Conservation (phyloP, 331 rosid genomes). For the Quercus phellos region DNA sequence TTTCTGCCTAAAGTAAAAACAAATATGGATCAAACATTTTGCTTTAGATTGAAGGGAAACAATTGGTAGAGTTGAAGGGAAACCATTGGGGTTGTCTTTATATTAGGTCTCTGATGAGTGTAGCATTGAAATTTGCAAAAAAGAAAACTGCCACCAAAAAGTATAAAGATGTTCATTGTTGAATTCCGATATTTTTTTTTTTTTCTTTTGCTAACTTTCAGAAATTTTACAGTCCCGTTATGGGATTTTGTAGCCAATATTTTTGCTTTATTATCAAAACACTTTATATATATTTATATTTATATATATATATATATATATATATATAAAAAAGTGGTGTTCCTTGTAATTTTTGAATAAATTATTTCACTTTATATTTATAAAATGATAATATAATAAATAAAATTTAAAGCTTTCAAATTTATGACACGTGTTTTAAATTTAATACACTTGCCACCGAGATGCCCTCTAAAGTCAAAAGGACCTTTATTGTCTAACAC, state of each 20-base stretch:
- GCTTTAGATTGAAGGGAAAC: background rate
- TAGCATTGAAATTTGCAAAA: background rate
- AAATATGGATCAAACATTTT: slow-evolving; percentile 3
- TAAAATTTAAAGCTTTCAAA: too few relatives aligned
- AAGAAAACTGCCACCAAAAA: background rate
- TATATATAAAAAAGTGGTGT: too few relatives aligned
- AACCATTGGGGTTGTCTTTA: background rate
- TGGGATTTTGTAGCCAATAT: background rate
- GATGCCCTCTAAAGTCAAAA: too few relatives aligned
- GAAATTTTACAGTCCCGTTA: background rate
- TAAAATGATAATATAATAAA: too few relatives aligned
- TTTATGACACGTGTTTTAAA: too few relatives aligned
- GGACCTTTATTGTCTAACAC: background rate
- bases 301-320: too few relatives aligned
- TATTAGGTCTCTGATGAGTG: background rate
- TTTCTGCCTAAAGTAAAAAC: background rate
- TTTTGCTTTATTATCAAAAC: background rate
- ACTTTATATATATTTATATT: too few relatives aligned
- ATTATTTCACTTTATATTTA: too few relatives aligned
- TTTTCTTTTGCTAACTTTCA: background rate
- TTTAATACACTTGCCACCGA: rapidly evolving
- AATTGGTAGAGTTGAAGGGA: too few relatives aligned
- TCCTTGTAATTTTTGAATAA: too few relatives aligned
- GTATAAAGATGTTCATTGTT: background rate
- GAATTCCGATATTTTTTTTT: background rate